Evolutionary conservation across 306 rosid species (phyloP).

Genomic region (Cicer pinnatifidum): DNA sequence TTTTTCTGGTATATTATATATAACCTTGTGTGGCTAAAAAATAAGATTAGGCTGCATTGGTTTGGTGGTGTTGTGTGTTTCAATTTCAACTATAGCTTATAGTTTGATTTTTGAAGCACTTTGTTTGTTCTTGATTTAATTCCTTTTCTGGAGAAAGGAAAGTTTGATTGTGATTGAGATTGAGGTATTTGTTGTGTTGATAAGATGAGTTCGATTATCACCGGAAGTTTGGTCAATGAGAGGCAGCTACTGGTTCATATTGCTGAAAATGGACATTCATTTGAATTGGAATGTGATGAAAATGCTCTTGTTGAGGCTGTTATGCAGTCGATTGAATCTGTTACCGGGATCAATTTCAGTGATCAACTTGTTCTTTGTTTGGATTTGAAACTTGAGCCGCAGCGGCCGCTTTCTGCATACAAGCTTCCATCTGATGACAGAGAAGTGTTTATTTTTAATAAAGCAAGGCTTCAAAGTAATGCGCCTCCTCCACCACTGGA

Average conservation of each 20-base stretch:
- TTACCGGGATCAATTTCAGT: conserved; percentile 53
- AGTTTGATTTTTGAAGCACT: conserved; percentile 39
- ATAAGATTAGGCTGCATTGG: conserved; percentile 36
- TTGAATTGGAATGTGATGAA: conserved; percentile 72
- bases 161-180: conserved; percentile 6
- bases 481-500: conserved; percentile 66
- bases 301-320: conserved; percentile 72
- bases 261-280: conserved; percentile 90
- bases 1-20: background rate
- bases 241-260: conserved; percentile 81
- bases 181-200: conserved; percentile 47
- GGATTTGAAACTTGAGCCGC: conserved; percentile 80
- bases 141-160: conserved; percentile 19
- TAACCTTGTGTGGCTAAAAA: conserved; percentile 16
- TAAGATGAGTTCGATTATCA: conserved; percentile 71
- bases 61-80: conserved; percentile 42
- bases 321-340: conserved; percentile 69
- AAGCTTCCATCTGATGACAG: conserved; percentile 82
- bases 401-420: conserved; percentile 67
- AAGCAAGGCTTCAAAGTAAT: conserved; percentile 70
- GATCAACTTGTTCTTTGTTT: conserved; percentile 90
- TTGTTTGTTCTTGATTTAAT: conserved; percentile 38
- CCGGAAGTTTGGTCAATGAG: conserved; percentile 55
- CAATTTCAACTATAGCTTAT: conserved; percentile 41
- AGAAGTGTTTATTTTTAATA: conserved; percentile 84